These are phyloP conservation scores for Vachellia pachyceras DNA, from an alignment of 306 rosid species.

Conservation along the genomic window DNA sequence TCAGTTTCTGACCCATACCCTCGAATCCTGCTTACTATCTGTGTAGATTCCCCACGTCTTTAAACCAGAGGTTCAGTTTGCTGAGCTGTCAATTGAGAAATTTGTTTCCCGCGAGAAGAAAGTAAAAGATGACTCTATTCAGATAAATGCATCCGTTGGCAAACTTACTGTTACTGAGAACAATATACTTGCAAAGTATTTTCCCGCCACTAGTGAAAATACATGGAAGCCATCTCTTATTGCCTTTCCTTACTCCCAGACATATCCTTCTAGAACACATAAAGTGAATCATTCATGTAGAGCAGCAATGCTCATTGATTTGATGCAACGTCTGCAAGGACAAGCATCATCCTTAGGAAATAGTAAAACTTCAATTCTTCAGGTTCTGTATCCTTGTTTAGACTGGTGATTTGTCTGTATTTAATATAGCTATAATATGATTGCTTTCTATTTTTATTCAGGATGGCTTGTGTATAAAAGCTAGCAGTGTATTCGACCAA, in stretches of 20 bases:
- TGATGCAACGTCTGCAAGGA: slow-evolving; percentile 73
- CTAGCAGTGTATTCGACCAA: slow-evolving; percentile 38
- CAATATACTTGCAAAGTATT: slow-evolving; percentile 65
- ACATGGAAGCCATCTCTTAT: slow-evolving; percentile 79
- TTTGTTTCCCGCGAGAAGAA: slow-evolving; percentile 79
- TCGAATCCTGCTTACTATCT: slow-evolving; percentile 30
- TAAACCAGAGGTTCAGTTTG: slow-evolving; percentile 80
- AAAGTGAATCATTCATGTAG: slow-evolving; percentile 72
- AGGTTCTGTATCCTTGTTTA: slow-evolving; percentile 57
- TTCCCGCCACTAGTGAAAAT: slow-evolving; percentile 51
- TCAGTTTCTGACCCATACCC: slow-evolving; percentile 29
- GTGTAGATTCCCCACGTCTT: slow-evolving; percentile 76
- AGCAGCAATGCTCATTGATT: slow-evolving; percentile 71
- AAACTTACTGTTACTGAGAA: slow-evolving; percentile 66
- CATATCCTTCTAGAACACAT: slow-evolving; percentile 80
- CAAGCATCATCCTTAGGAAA: slow-evolving; percentile 42
- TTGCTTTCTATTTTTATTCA: slow-evolving; percentile 46
- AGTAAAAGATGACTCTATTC: slow-evolving; percentile 54
- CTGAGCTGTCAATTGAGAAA: slow-evolving; percentile 79
- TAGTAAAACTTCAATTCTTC: slow-evolving; percentile 40
- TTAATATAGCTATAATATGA: slow-evolving; percentile 31
- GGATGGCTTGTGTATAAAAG: slow-evolving; percentile 54
- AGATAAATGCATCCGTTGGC: slow-evolving; percentile 46
- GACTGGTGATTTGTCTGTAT: slow-evolving; percentile 29
- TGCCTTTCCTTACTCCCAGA: slow-evolving; percentile 92